Conservation (phyloP, 139 green algal genomes). For the Volvox africanus region DNA sequence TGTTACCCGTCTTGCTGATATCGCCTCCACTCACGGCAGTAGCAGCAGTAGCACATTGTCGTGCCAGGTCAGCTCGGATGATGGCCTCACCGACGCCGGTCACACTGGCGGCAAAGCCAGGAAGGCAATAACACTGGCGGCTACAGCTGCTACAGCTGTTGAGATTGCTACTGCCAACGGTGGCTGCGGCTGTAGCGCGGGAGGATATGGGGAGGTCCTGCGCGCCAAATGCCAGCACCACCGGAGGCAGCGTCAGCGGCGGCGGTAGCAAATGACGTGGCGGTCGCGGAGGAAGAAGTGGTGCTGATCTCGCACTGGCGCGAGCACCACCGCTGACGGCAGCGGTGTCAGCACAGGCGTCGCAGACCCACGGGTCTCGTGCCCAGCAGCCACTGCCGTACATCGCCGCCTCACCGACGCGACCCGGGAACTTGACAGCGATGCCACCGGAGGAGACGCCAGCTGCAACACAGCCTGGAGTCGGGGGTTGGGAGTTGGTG, state of each 20-base stretch:
- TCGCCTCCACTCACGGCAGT: background rate
- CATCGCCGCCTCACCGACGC: constrained; percentile 87
- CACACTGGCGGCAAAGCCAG: constrained; percentile 72
- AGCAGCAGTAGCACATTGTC: background rate
- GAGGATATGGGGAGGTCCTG: too few relatives aligned
- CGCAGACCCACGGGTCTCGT: constrained; percentile 33
- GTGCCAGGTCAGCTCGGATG: constrained; percentile 74
- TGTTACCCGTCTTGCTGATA: too few relatives aligned
- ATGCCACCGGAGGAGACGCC: constrained; percentile 90
- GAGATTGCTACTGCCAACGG: background rate
- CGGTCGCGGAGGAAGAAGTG: constrained; percentile 10
- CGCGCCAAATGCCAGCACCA: too few relatives aligned
- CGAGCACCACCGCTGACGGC: background rate
- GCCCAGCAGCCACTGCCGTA: constrained; percentile 88
- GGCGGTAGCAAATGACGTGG: background rate
- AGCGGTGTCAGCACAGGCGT: background rate
- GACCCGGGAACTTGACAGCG: constrained; percentile 79
- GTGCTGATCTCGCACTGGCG: background rate
- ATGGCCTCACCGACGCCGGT: constrained; percentile 70
- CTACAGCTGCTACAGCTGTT: background rate
- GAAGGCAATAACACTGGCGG: background rate
- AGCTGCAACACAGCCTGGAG: constrained; percentile 12
- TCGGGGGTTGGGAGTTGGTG: background rate
- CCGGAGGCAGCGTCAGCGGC: background rate
- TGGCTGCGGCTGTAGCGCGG: background rate